phyloP scores from a whole-genome alignment of 306 rosid genomes.

The Sesbania bispinosa region DNA sequence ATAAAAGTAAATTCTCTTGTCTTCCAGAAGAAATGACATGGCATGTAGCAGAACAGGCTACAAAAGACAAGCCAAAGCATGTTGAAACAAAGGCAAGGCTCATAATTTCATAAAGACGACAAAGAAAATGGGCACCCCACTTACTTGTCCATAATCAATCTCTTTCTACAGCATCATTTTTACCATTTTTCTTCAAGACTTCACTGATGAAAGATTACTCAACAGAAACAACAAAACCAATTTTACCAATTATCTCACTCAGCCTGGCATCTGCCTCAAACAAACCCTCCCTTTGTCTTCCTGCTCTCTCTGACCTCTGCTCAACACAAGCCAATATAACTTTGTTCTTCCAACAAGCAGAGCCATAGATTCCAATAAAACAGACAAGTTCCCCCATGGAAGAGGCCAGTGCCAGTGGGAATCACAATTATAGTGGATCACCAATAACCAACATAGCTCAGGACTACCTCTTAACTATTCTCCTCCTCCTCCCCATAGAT shows the following conservation, averaged over 20 bases:
- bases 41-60: slow-evolving; percentile 1
- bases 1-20: slow-evolving; percentile 5
- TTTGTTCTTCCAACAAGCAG: slow-evolving; percentile 19
- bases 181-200: slow-evolving; percentile 35
- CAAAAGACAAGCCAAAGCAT: slow-evolving; percentile 21
- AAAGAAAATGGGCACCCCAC: slow-evolving; percentile 39
- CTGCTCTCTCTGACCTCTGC: slow-evolving; percentile 15
- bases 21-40: slow-evolving; percentile 16
- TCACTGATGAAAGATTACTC: neutral
- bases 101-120: slow-evolving; percentile 36
- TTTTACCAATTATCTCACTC: slow-evolving; percentile 21
- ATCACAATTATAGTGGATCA: slow-evolving; percentile 44
- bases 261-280: slow-evolving; percentile 2
- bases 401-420: slow-evolving; percentile 36
- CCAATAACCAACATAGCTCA: slow-evolving; percentile 58
- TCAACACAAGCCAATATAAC: slow-evolving; percentile 5
- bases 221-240: neutral
- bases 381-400: slow-evolving; percentile 44
- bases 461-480: slow-evolving; percentile 67
- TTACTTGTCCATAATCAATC: slow-evolving; percentile 30
- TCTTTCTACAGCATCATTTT: slow-evolving; percentile 23
- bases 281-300: slow-evolving; percentile 15
- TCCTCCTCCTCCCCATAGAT: slow-evolving; percentile 66
- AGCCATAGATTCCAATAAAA: no score
- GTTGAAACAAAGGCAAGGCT: slow-evolving; percentile 12